Conservation (phyloP, 1,284 basidiomycete species). For the Volvariella surrecta region DNA sequence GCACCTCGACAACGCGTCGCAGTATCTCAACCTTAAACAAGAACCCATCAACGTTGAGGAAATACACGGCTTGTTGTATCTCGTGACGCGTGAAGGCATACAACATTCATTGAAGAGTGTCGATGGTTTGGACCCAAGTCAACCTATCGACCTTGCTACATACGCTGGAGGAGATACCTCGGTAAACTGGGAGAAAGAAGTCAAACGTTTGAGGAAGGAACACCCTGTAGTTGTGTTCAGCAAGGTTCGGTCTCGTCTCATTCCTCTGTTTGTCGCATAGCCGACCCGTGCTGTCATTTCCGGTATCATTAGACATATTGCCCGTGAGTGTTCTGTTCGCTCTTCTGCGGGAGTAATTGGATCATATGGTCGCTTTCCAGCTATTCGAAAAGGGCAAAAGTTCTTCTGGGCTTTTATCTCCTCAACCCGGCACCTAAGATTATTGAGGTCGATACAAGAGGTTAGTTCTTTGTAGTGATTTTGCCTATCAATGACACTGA, state of each 20-base stretch:
- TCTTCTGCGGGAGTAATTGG: background rate
- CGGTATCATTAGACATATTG: constrained; percentile 50
- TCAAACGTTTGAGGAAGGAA: constrained; percentile 34
- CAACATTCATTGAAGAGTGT: constrained; percentile 31
- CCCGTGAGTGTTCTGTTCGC: constrained; percentile 33
- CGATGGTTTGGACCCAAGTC: constrained; percentile 31
- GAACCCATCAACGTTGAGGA: constrained; percentile 31
- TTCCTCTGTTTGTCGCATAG: background rate
- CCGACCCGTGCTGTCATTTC: background rate
- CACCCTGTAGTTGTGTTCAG: constrained; percentile 73
- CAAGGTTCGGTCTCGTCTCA: constrained; percentile 42
- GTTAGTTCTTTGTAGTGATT: constrained; percentile 26
- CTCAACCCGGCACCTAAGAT: constrained; percentile 62
- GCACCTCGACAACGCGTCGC: no score
- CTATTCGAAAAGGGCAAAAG: constrained; percentile 64
- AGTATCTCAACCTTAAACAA: background rate
- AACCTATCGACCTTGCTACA: constrained; percentile 38
- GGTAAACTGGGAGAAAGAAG: constrained; percentile 41
- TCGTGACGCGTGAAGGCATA: constrained; percentile 42
- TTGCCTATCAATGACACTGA: constrained; percentile 5
- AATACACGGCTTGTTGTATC: constrained; percentile 57
- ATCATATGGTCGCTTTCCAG: constrained; percentile 23
- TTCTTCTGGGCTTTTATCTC: constrained; percentile 54
- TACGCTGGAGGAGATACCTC: constrained; percentile 38
- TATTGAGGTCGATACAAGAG: constrained; percentile 68